Evolutionary conservation across 139 green algal genomes (phyloP).

Genomic region (Chlorella sp.): DNA sequence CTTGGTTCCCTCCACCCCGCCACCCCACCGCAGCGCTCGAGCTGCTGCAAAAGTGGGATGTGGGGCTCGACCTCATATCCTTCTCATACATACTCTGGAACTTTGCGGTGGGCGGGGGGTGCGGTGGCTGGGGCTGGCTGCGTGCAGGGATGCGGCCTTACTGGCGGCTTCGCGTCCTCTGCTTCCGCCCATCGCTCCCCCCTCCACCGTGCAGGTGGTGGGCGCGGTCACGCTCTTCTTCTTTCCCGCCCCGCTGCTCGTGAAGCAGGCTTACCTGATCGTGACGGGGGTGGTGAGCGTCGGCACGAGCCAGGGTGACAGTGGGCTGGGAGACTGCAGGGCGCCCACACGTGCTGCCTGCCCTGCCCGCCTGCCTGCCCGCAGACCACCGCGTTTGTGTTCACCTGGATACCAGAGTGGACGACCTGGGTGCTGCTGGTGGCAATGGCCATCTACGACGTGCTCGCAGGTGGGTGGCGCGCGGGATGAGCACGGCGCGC

Average conservation of each 20-base stretch:
- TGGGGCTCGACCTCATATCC: conserved; percentile 86
- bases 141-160: not conserved
- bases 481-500: no score
- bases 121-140: not conserved
- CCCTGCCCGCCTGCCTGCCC: no score
- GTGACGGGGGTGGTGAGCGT: conserved; percentile 51
- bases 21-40: no score
- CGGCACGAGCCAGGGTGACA: not conserved
- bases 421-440: conserved; percentile 94
- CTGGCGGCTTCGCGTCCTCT: not conserved
- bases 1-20: no score
- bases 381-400: conserved; percentile 90
- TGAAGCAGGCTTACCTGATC: conserved; percentile 91
- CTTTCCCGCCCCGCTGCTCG: conserved; percentile 78
- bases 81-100: conserved; percentile 89
- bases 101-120: conserved; percentile 72
- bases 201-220: conserved; percentile 58
- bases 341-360: not conserved
- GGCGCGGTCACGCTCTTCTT: conserved; percentile 87
- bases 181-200: no score
- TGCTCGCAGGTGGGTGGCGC: conserved; percentile 44
- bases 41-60: conserved; percentile 51
- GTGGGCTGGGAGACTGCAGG: not conserved
- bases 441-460: conserved; percentile 95
- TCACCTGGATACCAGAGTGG: conserved; percentile 97